Evolutionary conservation across 495 filamentous ascomycete species (phyloP).

Genomic region (Trichoderma erinaceum): DNA sequence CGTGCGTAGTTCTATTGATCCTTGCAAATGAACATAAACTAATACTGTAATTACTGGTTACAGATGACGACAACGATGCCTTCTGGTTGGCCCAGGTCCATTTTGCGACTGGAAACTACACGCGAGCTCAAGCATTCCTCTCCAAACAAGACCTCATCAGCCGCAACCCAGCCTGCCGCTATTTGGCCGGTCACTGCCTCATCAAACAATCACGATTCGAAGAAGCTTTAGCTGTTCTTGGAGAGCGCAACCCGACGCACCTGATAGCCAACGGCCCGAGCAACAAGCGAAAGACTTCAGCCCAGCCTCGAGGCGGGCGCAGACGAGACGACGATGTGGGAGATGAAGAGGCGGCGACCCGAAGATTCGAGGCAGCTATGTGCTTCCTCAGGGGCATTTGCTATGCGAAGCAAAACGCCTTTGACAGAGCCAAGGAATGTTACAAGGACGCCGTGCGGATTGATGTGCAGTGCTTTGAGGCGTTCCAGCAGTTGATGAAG

Average conservation of each 20-base stretch:
- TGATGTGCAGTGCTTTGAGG: slow-evolving; percentile 97
- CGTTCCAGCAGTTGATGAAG: slow-evolving; percentile 95
- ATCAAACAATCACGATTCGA: slow-evolving; percentile 86
- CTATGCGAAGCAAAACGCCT: slow-evolving; percentile 95
- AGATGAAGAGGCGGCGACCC: slow-evolving; percentile 65
- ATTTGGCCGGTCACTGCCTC: slow-evolving; percentile 87
- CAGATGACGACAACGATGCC: slow-evolving; percentile 84
- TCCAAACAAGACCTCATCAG: slow-evolving; percentile 75
- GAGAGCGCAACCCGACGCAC: slow-evolving; percentile 86
- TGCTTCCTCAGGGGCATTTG: slow-evolving; percentile 91
- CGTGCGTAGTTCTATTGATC: slow-evolving; percentile 45
- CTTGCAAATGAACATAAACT: neutral
- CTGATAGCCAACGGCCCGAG: slow-evolving; percentile 47
- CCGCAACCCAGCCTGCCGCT: slow-evolving; percentile 78
- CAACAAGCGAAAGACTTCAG: slow-evolving; percentile 32
- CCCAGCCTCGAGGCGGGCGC: slow-evolving; percentile 36
- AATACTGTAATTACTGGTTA: slow-evolving; percentile 17
- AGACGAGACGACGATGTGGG: slow-evolving; percentile 56
- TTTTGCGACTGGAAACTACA: slow-evolving; percentile 89
- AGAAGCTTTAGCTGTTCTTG: slow-evolving; percentile 80
- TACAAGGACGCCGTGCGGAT: slow-evolving; percentile 96
- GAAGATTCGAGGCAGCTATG: slow-evolving; percentile 92
- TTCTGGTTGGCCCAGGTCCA: slow-evolving; percentile 94
- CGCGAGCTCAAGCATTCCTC: slow-evolving; percentile 77
- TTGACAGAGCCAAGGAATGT: slow-evolving; percentile 94